Percentiles rank a stretch among this genome's conserved stretches.
phyloP scores from a whole-genome alignment of 2,329 filamentous ascomycete species.

The Phyllosticta citriasiana region DNA sequence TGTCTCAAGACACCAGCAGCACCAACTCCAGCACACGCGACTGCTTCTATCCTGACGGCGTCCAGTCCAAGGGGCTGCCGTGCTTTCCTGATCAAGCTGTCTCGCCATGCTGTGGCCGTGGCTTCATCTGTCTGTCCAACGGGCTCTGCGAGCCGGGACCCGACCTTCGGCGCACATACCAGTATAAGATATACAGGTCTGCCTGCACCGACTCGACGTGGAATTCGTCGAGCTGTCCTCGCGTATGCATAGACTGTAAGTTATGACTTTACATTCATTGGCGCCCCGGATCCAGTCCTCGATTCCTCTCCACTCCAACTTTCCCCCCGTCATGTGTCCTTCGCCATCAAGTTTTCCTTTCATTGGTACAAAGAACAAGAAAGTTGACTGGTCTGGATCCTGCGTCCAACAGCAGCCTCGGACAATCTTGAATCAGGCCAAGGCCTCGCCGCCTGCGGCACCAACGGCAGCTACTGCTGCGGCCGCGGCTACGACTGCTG shows the following conservation, averaged over 20 bases:
- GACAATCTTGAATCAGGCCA: constrained; percentile 13
- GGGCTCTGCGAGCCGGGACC: constrained; percentile 16
- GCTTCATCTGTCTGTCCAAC: constrained; percentile 17
- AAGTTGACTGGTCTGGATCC: constrained; percentile 4
- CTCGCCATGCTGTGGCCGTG: constrained; percentile 18
- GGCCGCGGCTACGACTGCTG: constrained; percentile 15
- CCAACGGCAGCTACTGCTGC: constrained; percentile 15
- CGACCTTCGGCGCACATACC: constrained; percentile 11
- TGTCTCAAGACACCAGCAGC: constrained; percentile 2
- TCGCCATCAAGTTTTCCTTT: not conserved
- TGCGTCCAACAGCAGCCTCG: not conserved
- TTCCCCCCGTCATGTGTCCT: not conserved
- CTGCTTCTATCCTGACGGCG: constrained; percentile 17
- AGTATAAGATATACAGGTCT: constrained; percentile 16
- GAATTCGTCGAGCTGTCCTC: constrained; percentile 17
- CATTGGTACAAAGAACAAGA: not conserved
- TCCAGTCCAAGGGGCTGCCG: constrained; percentile 13
- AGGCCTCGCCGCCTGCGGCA: constrained; percentile 15
- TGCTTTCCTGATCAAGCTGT: constrained; percentile 14
- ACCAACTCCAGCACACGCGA: constrained; percentile 5
- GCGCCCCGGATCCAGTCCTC: too few relatives aligned
- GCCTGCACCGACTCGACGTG: constrained; percentile 17
- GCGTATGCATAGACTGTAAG: constrained; percentile 15
- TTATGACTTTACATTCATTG: not conserved
- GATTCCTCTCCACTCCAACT: too few relatives aligned